Conservation (phyloP, 2,329 filamentous ascomycete species). For the Ceratocystiopsis minuta region DNA sequence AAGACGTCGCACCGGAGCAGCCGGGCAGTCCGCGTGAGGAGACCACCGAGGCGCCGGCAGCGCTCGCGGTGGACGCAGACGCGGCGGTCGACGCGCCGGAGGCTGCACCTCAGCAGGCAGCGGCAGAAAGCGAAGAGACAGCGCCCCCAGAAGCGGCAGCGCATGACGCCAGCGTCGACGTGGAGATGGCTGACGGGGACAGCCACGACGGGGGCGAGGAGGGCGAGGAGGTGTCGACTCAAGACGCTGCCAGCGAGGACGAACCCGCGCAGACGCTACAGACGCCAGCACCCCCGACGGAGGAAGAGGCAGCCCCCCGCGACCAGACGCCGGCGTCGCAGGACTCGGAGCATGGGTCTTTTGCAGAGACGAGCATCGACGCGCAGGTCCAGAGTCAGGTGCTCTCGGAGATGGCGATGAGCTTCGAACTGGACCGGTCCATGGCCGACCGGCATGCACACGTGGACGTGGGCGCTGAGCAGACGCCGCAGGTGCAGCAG, state of each 20-base stretch:
- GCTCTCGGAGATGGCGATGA: conserved; percentile 8
- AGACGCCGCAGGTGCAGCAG: background rate
- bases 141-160: background rate
- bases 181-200: background rate
- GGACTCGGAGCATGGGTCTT: background rate
- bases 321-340: background rate
- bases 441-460: no score
- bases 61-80: no score
- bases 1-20: no score
- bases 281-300: conserved; percentile 1
- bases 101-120: background rate
- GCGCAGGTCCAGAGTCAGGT: conserved; percentile 8
- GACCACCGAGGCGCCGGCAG: no score
- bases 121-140: background rate
- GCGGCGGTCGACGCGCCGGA: background rate
- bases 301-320: no score
- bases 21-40: no score
- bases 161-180: conserved; percentile 2
- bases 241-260: background rate
- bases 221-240: background rate
- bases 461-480: background rate
- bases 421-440: conserved; percentile 5
- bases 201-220: no score
- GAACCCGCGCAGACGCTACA: background rate
- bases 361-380: background rate